A percentile compares a stretch with the other conserved stretches of the same genome.
Conservation (phyloP, 441 rosid genomes). For the Erysimum pusillum region DNA sequence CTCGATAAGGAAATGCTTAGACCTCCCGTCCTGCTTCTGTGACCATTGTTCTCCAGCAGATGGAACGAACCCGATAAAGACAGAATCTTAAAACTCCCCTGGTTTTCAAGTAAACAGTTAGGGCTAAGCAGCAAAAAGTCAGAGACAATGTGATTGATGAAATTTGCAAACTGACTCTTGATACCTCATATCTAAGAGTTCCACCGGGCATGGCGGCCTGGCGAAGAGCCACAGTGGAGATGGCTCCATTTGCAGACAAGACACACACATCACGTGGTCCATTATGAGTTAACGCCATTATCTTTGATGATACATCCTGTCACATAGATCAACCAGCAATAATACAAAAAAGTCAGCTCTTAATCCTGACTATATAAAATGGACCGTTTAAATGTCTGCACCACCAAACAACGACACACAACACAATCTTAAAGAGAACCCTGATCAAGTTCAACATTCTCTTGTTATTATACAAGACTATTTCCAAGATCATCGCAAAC, state of each 20-base stretch:
- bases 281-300: constrained; percentile 65
- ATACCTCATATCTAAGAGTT: constrained; percentile 71
- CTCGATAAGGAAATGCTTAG: constrained; percentile 66
- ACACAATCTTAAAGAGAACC: not conserved
- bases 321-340: constrained; percentile 15
- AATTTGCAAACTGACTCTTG: constrained; percentile 16
- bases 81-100: constrained; percentile 75
- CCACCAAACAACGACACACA: not conserved
- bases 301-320: constrained; percentile 71
- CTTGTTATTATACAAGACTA: too few species aligned
- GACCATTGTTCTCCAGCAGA: constrained; percentile 64
- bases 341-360: not conserved
- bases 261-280: constrained; percentile 70
- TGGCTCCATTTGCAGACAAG: constrained; percentile 73
- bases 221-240: constrained; percentile 69
- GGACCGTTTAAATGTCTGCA: not conserved
- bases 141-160: not conserved
- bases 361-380: not conserved
- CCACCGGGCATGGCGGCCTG: constrained; percentile 63
- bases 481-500: too few species aligned
- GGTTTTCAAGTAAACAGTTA: constrained; percentile 19
- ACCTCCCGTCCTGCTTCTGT: constrained; percentile 67
- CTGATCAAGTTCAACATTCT: constrained; percentile 14
- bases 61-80: constrained; percentile 74
- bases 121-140: constrained; percentile 6